These are phyloP conservation scores for Populus ilicifolia DNA, from an alignment of 345 rosid species.

Conservation along the genomic window DNA sequence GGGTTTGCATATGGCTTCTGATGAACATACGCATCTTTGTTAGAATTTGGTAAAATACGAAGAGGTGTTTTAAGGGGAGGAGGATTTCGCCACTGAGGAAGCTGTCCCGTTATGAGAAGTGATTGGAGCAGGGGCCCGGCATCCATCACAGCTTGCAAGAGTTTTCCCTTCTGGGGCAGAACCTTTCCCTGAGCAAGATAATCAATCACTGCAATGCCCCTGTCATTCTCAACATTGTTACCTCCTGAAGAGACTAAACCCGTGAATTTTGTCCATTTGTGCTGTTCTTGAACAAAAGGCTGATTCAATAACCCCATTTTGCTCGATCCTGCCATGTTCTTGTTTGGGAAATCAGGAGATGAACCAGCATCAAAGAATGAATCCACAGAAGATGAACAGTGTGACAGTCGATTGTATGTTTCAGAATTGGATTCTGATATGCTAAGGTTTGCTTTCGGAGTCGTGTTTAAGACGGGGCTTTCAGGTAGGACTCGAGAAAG, in stretches of 20 bases:
- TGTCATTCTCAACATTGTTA: neutral
- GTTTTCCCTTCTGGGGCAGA: conserved; percentile 45
- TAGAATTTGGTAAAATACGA: conserved; percentile 4
- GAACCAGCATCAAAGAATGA: neutral
- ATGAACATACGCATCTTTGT: neutral
- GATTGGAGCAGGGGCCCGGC: conserved; percentile 41
- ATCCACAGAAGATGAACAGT: neutral
- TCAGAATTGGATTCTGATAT: neutral
- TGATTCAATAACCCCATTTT: neutral
- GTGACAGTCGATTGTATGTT: neutral
- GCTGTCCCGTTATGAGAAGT: conserved; percentile 26
- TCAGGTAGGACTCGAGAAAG: neutral
- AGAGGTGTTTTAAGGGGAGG: conserved; percentile 27
- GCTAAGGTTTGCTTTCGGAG: neutral
- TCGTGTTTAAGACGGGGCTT: neutral
- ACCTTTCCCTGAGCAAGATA: conserved; percentile 22
- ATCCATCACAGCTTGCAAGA: conserved; percentile 33
- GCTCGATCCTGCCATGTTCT: neutral
- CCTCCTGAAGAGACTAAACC: neutral
- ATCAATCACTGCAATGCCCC: conserved; percentile 8
- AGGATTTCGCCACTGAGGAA: conserved; percentile 48
- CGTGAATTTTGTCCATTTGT: neutral
- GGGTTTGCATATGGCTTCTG: neutral
- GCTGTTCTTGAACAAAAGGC: neutral
- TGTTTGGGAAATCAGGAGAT: conserved; percentile 3